These are phyloP conservation scores for Asterophora parasitica DNA, from an alignment of 768 basidiomycete genomes.

Conservation along the genomic window DNA sequence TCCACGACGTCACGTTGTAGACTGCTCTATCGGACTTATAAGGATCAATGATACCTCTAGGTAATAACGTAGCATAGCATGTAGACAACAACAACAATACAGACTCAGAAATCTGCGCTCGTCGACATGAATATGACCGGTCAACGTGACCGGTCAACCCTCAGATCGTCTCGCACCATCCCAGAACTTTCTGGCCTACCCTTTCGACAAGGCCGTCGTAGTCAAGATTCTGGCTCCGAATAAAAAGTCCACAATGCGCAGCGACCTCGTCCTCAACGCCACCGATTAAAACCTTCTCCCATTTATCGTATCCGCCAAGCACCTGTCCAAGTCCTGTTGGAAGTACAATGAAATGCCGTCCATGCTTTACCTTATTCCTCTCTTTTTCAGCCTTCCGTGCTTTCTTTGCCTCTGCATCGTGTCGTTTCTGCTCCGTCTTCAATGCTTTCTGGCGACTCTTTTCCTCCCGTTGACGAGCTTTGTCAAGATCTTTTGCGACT, in stretches of 20 bases:
- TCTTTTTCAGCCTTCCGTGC: slow-evolving; percentile 17
- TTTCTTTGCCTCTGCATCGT: slow-evolving; percentile 17
- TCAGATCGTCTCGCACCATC: slow-evolving; percentile 33
- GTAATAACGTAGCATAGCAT: not conserved
- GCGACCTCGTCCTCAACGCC: slow-evolving; percentile 52
- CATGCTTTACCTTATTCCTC: slow-evolving; percentile 22
- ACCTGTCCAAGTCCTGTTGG: slow-evolving; percentile 39
- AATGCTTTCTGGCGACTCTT: slow-evolving; percentile 16
- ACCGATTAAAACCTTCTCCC: slow-evolving; percentile 47
- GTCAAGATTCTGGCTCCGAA: slow-evolving; percentile 42
- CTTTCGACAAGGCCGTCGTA: slow-evolving; percentile 45
- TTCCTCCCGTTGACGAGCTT: slow-evolving; percentile 16
- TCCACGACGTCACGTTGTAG: not conserved
- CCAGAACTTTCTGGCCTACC: slow-evolving; percentile 36
- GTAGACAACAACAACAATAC: too few species aligned
- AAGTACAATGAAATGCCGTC: slow-evolving; percentile 48
- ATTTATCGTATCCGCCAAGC: slow-evolving; percentile 40
- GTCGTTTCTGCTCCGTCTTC: slow-evolving; percentile 18
- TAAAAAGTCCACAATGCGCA: slow-evolving; percentile 54
- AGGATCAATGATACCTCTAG: not conserved
- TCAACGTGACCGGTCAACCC: too few species aligned
- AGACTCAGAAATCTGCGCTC: too few species aligned
- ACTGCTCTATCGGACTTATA: not conserved
- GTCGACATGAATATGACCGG: too few species aligned
- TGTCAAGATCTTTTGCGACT: slow-evolving; percentile 15